These are phyloP conservation scores for Pestalotiopsis sp. DNA, from an alignment of 2,329 filamentous ascomycete genomes.

Conservation along the genomic window DNA sequence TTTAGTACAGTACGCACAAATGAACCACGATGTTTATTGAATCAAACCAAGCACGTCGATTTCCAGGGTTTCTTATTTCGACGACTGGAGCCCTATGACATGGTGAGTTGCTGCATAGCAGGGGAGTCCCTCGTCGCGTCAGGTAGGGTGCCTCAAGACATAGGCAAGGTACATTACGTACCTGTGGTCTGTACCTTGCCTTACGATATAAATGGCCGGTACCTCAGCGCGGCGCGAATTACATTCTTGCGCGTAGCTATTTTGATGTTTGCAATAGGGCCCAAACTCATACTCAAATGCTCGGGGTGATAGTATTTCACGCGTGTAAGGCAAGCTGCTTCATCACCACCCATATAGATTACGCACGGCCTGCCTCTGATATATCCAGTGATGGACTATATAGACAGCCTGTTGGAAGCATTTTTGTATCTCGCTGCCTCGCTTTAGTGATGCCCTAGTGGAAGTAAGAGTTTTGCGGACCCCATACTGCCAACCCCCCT, in stretches of 20 bases:
- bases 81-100: not conserved
- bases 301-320: no score
- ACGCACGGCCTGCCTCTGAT: no score
- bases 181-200: not conserved
- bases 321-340: no score
- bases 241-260: no score
- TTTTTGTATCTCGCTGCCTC: not conserved
- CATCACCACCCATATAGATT: no score
- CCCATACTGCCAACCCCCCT: conserved; percentile 9
- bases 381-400: not conserved
- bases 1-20: not conserved
- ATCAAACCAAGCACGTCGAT: not conserved
- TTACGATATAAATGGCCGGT: not conserved
- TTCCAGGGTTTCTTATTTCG: not conserved
- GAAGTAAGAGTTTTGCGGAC: conserved; percentile 21
- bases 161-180: not conserved
- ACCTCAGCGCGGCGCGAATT: no score
- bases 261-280: no score
- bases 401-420: not conserved
- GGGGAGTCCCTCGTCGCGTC: not conserved
- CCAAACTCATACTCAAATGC: no score
- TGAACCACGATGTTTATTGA: not conserved
- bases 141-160: not conserved
- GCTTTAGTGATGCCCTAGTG: conserved; percentile 12
- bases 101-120: not conserved